Evolutionary conservation across 2,329 filamentous ascomycete species (phyloP), one percentile per base, ranked within the genome.

Genomic region (Cercospora berteroae): DNA sequence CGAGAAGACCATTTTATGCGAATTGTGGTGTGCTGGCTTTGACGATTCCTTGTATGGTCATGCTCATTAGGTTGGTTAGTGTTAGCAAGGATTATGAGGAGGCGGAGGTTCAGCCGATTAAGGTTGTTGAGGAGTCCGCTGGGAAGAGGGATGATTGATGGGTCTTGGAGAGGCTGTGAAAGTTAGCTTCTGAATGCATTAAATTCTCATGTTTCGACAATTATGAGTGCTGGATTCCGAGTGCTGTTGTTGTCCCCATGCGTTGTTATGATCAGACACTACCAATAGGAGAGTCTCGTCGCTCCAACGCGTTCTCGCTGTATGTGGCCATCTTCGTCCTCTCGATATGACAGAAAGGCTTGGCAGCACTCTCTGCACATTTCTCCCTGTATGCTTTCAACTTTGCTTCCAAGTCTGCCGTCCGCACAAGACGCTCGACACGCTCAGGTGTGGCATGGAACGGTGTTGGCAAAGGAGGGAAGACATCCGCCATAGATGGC

Each of bases 381-480:
- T 50, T 65, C 36, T 67, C 60, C 18, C 48, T 60, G 50, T 68
- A 71, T 2, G 67, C 69, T 55, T 71, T 48, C 4, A 65, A n/a
- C 16, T 70, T 69, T 10, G 70, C 66, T 5, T 52, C 61, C 8
- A 72, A 27, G 48, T 69, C 68, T 4, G 65, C 65, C 13, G 27
- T 66, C 6, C 74, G 64, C 20, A 72, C 62, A 4, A 72, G 56
- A 33, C 60, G 56, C 58, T 72, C 66, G 1, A 78, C 58, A n/a
- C 77, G 72, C 61, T 76, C 76, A 1, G 67, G 58, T 0, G 76
- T 78, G 1, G 67, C 70, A 16, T 71, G 66, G 67, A 78, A 78
- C 1, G 76, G 76, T 50, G 69, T 69, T 0, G 76, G 77, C 12
- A 78, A 58, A 10, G 74, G 56, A 13, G 76, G 73, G 33, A 72